Conservation (phyloP, 148 eudicot species). For the Rhododendron vialii region DNA sequence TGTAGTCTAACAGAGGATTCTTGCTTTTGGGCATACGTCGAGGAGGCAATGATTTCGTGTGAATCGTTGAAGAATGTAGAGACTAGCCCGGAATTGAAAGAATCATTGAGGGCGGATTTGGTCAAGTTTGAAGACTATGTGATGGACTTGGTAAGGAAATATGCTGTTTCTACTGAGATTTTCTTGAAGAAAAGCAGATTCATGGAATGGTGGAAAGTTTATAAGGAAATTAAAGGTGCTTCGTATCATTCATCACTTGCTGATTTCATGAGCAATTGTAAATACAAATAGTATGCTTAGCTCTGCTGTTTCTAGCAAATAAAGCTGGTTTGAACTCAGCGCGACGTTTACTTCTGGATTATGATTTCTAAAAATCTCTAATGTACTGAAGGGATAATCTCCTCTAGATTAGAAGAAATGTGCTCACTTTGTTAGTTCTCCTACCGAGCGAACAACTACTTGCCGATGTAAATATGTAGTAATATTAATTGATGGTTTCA, state of each 20-base stretch:
- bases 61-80: neutral
- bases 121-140: constrained; percentile 20
- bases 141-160: constrained; percentile 16
- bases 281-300: constrained; percentile 11
- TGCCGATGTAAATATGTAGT: neutral
- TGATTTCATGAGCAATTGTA: constrained; percentile 13
- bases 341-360: neutral
- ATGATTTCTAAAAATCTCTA: neutral
- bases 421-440: neutral
- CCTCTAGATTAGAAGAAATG: neutral
- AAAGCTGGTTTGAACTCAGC: neutral
- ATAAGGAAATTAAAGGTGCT: constrained; percentile 6
- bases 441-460: neutral
- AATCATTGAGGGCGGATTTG: neutral
- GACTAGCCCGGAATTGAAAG: neutral
- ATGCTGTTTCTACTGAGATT: constrained; percentile 21
- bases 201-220: constrained; percentile 31
- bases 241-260: constrained; percentile 12
- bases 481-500: neutral
- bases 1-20: constrained; percentile 32
- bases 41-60: constrained; percentile 28
- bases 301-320: neutral
- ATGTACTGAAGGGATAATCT: neutral
- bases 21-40: constrained; percentile 39
- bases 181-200: constrained; percentile 30